Evolutionary conservation across 2,329 filamentous ascomycete genomes (phyloP).

Genomic region (Clarireedia hainanense): DNA sequence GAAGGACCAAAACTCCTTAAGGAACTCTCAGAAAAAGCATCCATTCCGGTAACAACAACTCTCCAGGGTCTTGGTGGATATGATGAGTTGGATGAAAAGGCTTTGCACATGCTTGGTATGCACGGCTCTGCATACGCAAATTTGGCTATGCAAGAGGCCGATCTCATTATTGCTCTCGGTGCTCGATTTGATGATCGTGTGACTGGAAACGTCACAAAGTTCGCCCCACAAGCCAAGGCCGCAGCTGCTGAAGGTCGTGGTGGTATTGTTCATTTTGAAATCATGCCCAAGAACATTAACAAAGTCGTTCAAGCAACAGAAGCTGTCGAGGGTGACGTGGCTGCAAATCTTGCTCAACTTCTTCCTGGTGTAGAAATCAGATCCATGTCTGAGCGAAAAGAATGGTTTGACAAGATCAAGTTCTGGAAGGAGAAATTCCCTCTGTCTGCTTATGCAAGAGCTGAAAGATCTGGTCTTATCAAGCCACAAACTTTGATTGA

Average conservation of each 20-base stretch:
- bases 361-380: slow-evolving; percentile 62
- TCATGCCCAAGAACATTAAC: slow-evolving; percentile 99
- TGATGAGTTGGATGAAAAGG: slow-evolving; percentile 89
- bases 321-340: slow-evolving; percentile 88
- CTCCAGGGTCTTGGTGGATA: slow-evolving; percentile 88
- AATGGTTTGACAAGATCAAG: slow-evolving; percentile 86
- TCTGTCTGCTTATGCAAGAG: slow-evolving; percentile 70
- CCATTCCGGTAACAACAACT: slow-evolving; percentile 91
- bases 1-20: slow-evolving; percentile 74
- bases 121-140: slow-evolving; percentile 96
- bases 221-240: slow-evolving; percentile 78
- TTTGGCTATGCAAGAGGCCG: slow-evolving; percentile 94
- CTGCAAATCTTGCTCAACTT: slow-evolving; percentile 66
- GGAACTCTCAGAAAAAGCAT: slow-evolving; percentile 81
- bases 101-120: slow-evolving; percentile 98
- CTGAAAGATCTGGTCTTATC: slow-evolving; percentile 69
- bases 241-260: slow-evolving; percentile 80
- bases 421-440: slow-evolving; percentile 92
- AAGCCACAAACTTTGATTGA: slow-evolving; percentile 93
- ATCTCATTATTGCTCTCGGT: slow-evolving; percentile 90
- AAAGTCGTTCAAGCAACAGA: slow-evolving; percentile 97
- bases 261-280: slow-evolving; percentile 95
- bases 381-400: slow-evolving; percentile 57
- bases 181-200: slow-evolving; percentile 96
- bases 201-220: slow-evolving; percentile 72